phyloP scores from a whole-genome alignment of 768 basidiomycete species.

The Mycena venus region DNA sequence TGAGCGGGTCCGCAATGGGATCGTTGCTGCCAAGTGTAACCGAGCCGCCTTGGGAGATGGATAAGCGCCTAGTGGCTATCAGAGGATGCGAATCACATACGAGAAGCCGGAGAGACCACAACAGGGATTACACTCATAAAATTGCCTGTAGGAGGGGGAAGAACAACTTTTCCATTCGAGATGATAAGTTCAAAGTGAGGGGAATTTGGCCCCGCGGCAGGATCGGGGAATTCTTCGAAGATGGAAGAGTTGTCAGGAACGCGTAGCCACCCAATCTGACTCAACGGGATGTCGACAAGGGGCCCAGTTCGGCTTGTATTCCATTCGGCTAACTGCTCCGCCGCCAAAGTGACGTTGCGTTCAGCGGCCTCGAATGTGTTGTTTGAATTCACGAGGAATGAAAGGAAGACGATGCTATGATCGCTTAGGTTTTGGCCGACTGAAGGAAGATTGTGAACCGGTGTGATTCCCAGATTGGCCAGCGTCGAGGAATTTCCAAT shows the following conservation, averaged over 20 bases:
- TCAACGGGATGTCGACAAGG: constrained; percentile 32
- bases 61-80: too few species aligned
- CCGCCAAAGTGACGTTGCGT: constrained; percentile 26
- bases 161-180: constrained; percentile 31
- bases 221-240: constrained; percentile 38
- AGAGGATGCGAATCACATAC: constrained; percentile 13
- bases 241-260: constrained; percentile 36
- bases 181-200: constrained; percentile 48
- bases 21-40: constrained; percentile 52
- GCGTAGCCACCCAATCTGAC: constrained; percentile 44
- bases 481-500: constrained; percentile 69
- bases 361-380: constrained; percentile 33
- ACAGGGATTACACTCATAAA: constrained; percentile 37
- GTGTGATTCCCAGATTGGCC: constrained; percentile 67
- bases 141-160: constrained; percentile 34
- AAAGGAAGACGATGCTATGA: constrained; percentile 31
- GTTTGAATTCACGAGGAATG: constrained; percentile 24
- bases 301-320: constrained; percentile 36
- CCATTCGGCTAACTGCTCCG: constrained; percentile 36
- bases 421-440: constrained; percentile 40
- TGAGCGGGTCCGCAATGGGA: constrained; percentile 56
- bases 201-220: constrained; percentile 43
- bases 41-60: constrained; percentile 37
- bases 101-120: constrained; percentile 42
- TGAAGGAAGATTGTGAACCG: constrained; percentile 33